A percentile compares a stretch with the other conserved stretches of the same genome.
phyloP scores from a whole-genome alignment of 345 rosid genomes.

The thale cress (Arabidopsis thaliana) region TAIR10.1 NC_003074.8:9992501-9993000 shows the following conservation, averaged over 20 bases:
- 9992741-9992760: background rate
- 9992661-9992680: background rate
- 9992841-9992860: conserved; percentile 8
- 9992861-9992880: conserved; percentile 24
- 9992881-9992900: background rate
- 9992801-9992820: background rate
- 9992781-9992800: no score
- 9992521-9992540: background rate
- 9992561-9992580: background rate
- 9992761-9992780: background rate
- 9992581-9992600: no score
- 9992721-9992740: background rate
- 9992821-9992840: conserved; percentile 5
- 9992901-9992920: conserved; percentile 11
- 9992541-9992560: background rate
- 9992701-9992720: background rate
- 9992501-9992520: background rate
- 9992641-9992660: background rate
- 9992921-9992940: conserved; percentile 7
- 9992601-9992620: no score
- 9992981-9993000: conserved; percentile 26
- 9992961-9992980: background rate
- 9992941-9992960: background rate
- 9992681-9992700: background rate
- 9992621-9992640: no score